Conservation (phyloP, 2,329 filamentous ascomycete genomes). For the Cyphellophora europaea region DNA sequence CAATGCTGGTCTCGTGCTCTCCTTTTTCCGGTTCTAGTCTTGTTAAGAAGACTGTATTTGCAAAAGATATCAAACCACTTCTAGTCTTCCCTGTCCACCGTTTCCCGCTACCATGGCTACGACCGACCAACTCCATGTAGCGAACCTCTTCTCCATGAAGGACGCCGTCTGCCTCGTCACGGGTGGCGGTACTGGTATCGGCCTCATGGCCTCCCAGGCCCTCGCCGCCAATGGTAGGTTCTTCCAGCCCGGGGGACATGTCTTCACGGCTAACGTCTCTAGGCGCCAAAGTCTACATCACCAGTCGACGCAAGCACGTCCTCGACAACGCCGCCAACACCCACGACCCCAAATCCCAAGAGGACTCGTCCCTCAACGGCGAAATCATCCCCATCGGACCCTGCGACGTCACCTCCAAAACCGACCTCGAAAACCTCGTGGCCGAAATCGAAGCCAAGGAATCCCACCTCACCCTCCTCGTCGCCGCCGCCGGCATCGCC, state of each 20-base stretch:
- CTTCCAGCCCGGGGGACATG: no score
- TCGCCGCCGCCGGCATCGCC: constrained; percentile 56
- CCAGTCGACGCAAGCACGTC: constrained; percentile 20
- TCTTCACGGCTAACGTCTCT: no score
- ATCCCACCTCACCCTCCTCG: constrained; percentile 56
- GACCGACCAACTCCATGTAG: constrained; percentile 19
- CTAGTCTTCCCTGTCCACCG: no score
- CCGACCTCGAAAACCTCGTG: constrained; percentile 46
- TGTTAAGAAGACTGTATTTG: no score
- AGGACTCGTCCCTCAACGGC: constrained; percentile 26
- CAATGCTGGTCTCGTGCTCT: no score
- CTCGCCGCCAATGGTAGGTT: constrained; percentile 21
- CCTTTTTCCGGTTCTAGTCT: no score
- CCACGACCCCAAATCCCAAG: constrained; percentile 23
- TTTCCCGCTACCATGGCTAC: constrained; percentile 21
- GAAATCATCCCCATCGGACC: constrained; percentile 46
- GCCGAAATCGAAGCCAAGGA: constrained; percentile 47
- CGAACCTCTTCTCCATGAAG: constrained; percentile 22
- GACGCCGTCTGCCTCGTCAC: constrained; percentile 23
- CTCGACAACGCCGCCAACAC: constrained; percentile 31
- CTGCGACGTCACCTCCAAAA: constrained; percentile 54
- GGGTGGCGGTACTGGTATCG: constrained; percentile 24
- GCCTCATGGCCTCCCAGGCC: constrained; percentile 22
- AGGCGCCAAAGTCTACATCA: constrained; percentile 25
- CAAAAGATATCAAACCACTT: no score